Conservation (phyloP, 2,329 filamentous ascomycete genomes). For the Hypoxylon rubiginosum region DNA sequence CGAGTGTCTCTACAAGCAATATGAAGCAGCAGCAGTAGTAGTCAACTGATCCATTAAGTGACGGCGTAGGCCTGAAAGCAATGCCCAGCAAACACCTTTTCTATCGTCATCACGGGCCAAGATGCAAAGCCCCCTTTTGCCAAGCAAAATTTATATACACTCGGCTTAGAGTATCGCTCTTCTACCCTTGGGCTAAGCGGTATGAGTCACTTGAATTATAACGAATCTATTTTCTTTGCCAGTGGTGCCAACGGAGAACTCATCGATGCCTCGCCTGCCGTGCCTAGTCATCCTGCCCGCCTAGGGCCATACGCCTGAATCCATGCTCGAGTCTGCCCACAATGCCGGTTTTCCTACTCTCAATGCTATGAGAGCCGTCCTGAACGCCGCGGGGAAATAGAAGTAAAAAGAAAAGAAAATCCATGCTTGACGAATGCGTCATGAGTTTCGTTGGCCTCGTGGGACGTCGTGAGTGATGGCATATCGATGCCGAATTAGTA, state of each 20-base stretch:
- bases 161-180: constrained; percentile 35
- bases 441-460: constrained; percentile 49
- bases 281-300: constrained; percentile 30
- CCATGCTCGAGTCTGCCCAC: constrained; percentile 38
- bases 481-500: constrained; percentile 45
- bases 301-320: constrained; percentile 44
- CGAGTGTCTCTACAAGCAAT: background rate
- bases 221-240: constrained; percentile 25
- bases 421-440: constrained; percentile 35
- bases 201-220: constrained; percentile 37
- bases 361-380: constrained; percentile 36
- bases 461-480: constrained; percentile 47
- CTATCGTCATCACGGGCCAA: constrained; percentile 17
- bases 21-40: background rate
- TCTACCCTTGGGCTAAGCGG: constrained; percentile 9
- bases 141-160: constrained; percentile 45
- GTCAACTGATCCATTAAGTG: constrained; percentile 14
- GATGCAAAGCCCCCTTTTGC: constrained; percentile 22
- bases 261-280: background rate
- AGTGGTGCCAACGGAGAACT: background rate
- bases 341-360: constrained; percentile 38
- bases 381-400: constrained; percentile 42
- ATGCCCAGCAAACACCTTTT: constrained; percentile 39
- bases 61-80: constrained; percentile 39
- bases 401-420: constrained; percentile 31